Evolutionary conservation across 345 rosid genomes (phyloP).

Genomic region (Cardamine chenopodiifolia): DNA sequence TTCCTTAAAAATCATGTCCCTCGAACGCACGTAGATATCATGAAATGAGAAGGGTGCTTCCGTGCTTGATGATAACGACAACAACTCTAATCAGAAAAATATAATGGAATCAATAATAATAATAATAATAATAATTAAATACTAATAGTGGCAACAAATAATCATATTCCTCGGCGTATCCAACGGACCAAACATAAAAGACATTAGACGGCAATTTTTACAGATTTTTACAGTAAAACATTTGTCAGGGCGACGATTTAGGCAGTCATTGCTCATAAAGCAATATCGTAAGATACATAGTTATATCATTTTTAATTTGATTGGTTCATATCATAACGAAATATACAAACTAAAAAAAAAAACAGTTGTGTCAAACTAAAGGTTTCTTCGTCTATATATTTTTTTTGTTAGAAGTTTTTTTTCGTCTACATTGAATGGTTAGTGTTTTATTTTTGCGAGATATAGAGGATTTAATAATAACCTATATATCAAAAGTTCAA

Average conservation of each 20-base stretch:
- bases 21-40: not conserved
- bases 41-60: conserved; percentile 9
- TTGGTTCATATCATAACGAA: not conserved
- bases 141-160: conserved; percentile 25
- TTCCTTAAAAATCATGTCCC: not conserved
- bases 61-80: conserved; percentile 19
- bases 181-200: conserved; percentile 31
- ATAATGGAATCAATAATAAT: conserved; percentile 2
- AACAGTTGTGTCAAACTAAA: not conserved
- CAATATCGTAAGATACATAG: not conserved
- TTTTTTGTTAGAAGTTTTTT: no score
- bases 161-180: conserved; percentile 36
- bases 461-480: no score
- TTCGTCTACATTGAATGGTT: no score
- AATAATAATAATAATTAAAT: not conserved
- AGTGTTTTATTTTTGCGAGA: no score
- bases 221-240: no score
- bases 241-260: conserved; percentile 20
- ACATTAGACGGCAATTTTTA: no score
- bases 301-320: not conserved
- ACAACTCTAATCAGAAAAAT: conserved; percentile 18
- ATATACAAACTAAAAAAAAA: not conserved
- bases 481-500: not conserved
- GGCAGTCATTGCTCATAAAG: conserved; percentile 14
- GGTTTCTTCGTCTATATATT: no score